Base-by-base conservation (phyloP, 768 basidiomycete genomes). In the Pulveroboletus sp. region DNA sequence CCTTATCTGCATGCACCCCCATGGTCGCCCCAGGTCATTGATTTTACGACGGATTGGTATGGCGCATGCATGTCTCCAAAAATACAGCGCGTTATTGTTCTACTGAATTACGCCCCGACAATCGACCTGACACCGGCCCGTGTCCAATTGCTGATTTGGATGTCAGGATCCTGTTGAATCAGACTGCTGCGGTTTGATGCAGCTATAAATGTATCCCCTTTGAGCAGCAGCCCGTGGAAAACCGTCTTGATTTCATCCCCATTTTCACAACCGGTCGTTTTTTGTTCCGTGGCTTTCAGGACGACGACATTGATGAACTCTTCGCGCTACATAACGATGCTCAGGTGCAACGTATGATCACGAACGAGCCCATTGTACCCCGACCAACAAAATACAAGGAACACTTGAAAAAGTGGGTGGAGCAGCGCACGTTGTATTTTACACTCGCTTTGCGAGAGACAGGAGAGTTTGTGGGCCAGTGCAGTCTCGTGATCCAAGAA, bases 31-130 rank as follows among this genome's bases (percentile, higher is more conserved):
- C 51, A 57, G 56, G 50, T 27, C 54, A 33, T 51, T 46, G 47
- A 40, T 50, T 44, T 39, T 63, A 61, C 53, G 51, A 50, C 49
- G 38, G 50, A 74, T 78, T 60, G 76, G 76, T 72, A 77, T 70
- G 69, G 66, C 60, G 59, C 62, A 68, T 66, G 61, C 66, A 64
- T 43, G 39, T 46, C 43, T 46, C 52, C 54, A 67, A 67, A 39
- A 69, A 68, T 57, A 66, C 52, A 56, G 51, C 63, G 61, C 50
- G 56, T 35, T 41, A 43, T 50, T 57, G 29, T 45, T 46, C 49
- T 33, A 44, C 47, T 50, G 1, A 59, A 36, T 34, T 24, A 17
- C n/a, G 10, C 38, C 20, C 37, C 24, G 37, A 45, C 37, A 16
- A 8, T 16, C 21, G 9, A 14, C 6, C n/a, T 17, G 9, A 27